These are phyloP conservation scores for Endocarpon pusillum DNA, from an alignment of 495 filamentous ascomycete genomes.

Conservation along the genomic window DNA sequence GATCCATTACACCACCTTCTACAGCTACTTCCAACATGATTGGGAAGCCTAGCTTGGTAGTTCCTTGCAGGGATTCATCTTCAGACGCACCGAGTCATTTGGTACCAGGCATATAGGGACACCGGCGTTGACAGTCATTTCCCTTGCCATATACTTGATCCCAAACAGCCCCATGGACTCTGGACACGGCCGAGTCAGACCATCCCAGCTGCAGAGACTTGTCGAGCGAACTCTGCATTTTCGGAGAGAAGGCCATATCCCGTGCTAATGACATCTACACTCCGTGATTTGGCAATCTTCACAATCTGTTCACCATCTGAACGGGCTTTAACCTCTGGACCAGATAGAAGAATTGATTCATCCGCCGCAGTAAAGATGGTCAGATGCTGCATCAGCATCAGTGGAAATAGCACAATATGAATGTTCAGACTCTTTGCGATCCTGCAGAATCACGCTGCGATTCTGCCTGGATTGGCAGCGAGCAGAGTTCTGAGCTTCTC, in stretches of 20 bases:
- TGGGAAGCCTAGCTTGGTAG: slow-evolving; percentile 31
- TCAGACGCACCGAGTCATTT: slow-evolving; percentile 27
- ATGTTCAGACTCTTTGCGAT: slow-evolving; percentile 27
- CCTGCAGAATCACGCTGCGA: slow-evolving; percentile 35
- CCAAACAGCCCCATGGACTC: slow-evolving; percentile 38
- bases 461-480: slow-evolving; percentile 40
- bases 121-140: slow-evolving; percentile 29
- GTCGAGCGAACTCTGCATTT: slow-evolving; percentile 37
- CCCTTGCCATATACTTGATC: slow-evolving; percentile 37
- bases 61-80: slow-evolving; percentile 25
- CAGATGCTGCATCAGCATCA: slow-evolving; percentile 33
- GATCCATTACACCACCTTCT: slow-evolving; percentile 41
- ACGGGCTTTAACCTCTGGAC: slow-evolving; percentile 27
- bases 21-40: slow-evolving; percentile 42
- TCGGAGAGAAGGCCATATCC: slow-evolving; percentile 44
- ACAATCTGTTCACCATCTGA: slow-evolving; percentile 31
- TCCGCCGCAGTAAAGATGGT: slow-evolving; percentile 37
- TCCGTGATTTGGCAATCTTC: slow-evolving; percentile 24
- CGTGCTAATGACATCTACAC: slow-evolving; percentile 33
- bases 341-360: slow-evolving; percentile 28
- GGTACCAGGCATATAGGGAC: slow-evolving; percentile 38
- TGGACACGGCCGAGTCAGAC: slow-evolving; percentile 33
- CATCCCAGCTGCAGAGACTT: slow-evolving; percentile 29
- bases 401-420: slow-evolving; percentile 35
- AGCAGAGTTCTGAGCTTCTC: slow-evolving; percentile 22